Base-by-base conservation (phyloP, 768 basidiomycete genomes). In the Termitomyces sp. region DNA sequence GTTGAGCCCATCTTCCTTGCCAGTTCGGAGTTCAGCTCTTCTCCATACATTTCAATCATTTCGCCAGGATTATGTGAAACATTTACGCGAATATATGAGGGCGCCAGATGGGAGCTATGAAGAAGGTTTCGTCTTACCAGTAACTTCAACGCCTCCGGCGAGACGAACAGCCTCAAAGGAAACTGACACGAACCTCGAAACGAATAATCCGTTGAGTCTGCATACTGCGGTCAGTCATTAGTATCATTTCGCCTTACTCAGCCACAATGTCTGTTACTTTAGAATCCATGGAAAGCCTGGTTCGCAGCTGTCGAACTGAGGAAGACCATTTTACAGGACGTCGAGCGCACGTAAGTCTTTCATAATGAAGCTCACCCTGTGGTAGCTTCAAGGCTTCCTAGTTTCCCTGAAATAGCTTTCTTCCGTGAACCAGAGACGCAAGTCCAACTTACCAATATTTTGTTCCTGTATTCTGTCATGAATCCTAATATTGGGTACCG, bases 281-380 rank as follows among this genome's bases (percentile, higher is more conserved):
- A 95, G 86, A 97, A 95, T 71, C 95, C 95, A 10, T 99, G 97
- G 97, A 89, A 85, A 63, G 83, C 85, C 48, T 98, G 94, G 92
- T 99, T 98, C 70, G 77, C 85, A 30, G 83, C 93, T 41, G 79
- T 94, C 18, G 97, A 98, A 58, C 75, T 98, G 40, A 81, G 94
- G 36, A 94, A 88, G 68, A 91, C 85, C 13, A 97, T 99, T 49
- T 73, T 84, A 40, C 93, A 97, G 71, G 97, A 99, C 67, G 97
- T 99, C 0, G 93, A 97, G 64, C 80, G 97, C 65, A 98, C 97
- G 87, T 94, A 71, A 71, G 92, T 76, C 51, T 45, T 10, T 32
- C 52, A 26, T 35, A 16, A 57, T 50, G 49, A 40, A 56, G 28
- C 54, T 54, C 47, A 30, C 32, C 55, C 43, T n/a, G 55, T 46